These are phyloP conservation scores for Microdochium paspali DNA, from an alignment of 2,329 filamentous ascomycete genomes.

Conservation along the genomic window DNA sequence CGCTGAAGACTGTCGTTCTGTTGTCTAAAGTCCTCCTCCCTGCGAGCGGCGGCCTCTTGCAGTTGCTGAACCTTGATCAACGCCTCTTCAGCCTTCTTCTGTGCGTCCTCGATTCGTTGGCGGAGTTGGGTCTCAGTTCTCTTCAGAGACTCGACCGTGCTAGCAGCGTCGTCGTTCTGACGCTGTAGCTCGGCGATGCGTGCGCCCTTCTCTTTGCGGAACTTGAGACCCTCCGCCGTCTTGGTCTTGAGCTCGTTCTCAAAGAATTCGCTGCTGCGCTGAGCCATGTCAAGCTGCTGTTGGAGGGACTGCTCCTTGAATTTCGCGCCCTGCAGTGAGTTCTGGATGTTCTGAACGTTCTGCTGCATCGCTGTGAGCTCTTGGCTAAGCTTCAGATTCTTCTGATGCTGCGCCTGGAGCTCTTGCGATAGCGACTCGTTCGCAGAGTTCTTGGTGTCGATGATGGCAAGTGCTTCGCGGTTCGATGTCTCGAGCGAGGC, in stretches of 20 bases:
- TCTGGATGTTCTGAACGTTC: conserved; percentile 71
- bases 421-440: conserved; percentile 83
- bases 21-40: conserved; percentile 78
- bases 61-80: conserved; percentile 75
- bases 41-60: conserved; percentile 70
- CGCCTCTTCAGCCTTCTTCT: conserved; percentile 78
- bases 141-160: conserved; percentile 66
- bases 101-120: conserved; percentile 71
- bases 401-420: conserved; percentile 79
- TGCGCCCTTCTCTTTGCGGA: conserved; percentile 88
- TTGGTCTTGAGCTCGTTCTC: conserved; percentile 89
- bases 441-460: conserved; percentile 81
- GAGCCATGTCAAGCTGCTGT: conserved; percentile 82
- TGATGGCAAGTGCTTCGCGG: conserved; percentile 76
- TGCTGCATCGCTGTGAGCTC: conserved; percentile 78
- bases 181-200: conserved; percentile 83
- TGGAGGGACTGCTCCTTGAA: conserved; percentile 85
- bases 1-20: conserved; percentile 76
- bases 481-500: conserved; percentile 83
- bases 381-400: conserved; percentile 73
- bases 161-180: conserved; percentile 74
- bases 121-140: conserved; percentile 74
- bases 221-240: conserved; percentile 76
- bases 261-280: conserved; percentile 88
- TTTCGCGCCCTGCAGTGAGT: conserved; percentile 69